Base-by-base conservation (phyloP, 23 red algal species). In the Agarophyton chilense region DNA sequence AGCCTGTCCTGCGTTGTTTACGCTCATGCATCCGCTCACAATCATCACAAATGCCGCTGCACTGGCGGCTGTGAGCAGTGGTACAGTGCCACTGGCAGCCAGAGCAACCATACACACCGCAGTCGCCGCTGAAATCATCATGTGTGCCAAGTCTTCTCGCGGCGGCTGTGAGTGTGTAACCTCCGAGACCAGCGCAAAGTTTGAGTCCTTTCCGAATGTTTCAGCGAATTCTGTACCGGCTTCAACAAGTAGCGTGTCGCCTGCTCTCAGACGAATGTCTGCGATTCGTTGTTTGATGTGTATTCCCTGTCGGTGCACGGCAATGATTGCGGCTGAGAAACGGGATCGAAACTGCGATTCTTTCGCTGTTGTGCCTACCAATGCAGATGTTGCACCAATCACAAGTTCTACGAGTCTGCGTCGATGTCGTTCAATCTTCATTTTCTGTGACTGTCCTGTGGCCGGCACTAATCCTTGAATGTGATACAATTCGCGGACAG, bases 391-490 rank as follows among this genome's bases (percentile, higher is more conserved):
- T 38, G 51, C 43, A 5, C 78, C 82, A 28, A 94, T 67, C 53
- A 94, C 91, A 28, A 94, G 72, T 75, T 94, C 91, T 4, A 87
- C 72, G 21, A 94, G 72, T 22, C 91, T 36, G 31, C 91, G 91
- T 41, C 61, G 87, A 43, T 91, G 94, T 44, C 68, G 61, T 42
- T 81, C 78, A 6, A 82, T 83, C 60, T 82, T 43, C 60, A 95
- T 75, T 60, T 96, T 96, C 52, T 81, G 26, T 11, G 94, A 86
- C 60, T 91, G 77, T 5, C 71, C 87, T 21, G 94, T 92, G 0
- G 94, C 94, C 0, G 94, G 94, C 33, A 96, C 81, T 31, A 96
- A 26, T 11, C 94, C 94, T 65, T 28, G 74, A 33, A 96, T 91
- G 22, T 85, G 41, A 52, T 96, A 96, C 49, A 96, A 43, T 62